These are phyloP conservation scores for Ceratobasidium sp. DNA, from an alignment of 1,284 basidiomycete species.

Conservation along the genomic window DNA sequence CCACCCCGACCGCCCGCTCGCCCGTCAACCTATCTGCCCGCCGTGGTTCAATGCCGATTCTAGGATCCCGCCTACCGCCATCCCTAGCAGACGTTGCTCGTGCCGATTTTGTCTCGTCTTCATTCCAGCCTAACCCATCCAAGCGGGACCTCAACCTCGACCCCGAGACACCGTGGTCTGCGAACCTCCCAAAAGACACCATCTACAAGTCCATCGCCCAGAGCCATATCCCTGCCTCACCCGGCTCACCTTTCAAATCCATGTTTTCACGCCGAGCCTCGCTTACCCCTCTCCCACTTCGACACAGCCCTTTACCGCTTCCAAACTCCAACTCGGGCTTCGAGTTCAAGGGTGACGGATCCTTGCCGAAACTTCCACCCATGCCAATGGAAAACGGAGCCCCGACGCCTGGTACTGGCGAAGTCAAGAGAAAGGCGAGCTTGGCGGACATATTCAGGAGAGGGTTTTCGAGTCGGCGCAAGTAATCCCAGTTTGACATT, in stretches of 20 bases:
- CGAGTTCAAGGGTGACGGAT: conserved; percentile 28
- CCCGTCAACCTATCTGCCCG: conserved; percentile 6
- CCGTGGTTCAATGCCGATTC: conserved; percentile 18
- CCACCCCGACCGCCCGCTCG: background rate
- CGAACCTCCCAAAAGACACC: conserved; percentile 33
- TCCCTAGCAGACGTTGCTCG: conserved; percentile 27
- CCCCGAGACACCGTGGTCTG: conserved; percentile 37
- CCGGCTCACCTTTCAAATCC: conserved; percentile 30
- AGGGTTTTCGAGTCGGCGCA: conserved; percentile 25
- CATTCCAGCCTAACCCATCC: conserved; percentile 34
- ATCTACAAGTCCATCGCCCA: conserved; percentile 28
- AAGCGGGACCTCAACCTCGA: conserved; percentile 34
- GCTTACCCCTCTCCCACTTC: conserved; percentile 24
- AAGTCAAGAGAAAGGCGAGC: conserved; percentile 25
- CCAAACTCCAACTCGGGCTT: conserved; percentile 10
- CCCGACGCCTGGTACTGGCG: background rate
- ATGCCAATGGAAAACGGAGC: conserved; percentile 33
- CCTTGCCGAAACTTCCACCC: conserved; percentile 35
- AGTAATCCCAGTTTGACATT: conserved; percentile 4
- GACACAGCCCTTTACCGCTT: conserved; percentile 25
- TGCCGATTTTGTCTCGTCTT: conserved; percentile 37
- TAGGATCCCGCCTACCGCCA: background rate
- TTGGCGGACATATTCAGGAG: conserved; percentile 34
- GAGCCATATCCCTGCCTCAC: background rate
- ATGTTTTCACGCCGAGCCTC: conserved; percentile 34